A percentile compares a stretch with the other conserved stretches of the same genome.
Conservation (phyloP, 345 rosid species). For the Eucalyptus cloeziana region DNA sequence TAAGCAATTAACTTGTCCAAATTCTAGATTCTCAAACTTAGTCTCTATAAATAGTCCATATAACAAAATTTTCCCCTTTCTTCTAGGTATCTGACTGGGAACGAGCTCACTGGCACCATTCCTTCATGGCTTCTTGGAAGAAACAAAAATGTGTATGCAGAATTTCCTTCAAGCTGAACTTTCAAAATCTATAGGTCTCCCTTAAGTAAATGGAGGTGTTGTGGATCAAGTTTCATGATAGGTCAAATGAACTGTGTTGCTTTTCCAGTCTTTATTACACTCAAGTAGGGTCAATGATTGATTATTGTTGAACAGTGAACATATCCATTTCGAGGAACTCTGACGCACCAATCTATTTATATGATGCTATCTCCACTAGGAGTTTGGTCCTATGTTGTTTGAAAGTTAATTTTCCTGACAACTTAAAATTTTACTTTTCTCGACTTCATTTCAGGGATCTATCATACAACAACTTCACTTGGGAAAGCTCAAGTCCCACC, state of each 20-base stretch:
- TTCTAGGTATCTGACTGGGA: constrained; percentile 62
- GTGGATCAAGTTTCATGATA: background rate
- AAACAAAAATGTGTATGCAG: constrained; percentile 60
- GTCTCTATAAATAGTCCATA: background rate
- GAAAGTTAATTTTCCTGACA: background rate
- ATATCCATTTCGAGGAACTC: background rate
- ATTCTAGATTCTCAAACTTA: background rate
- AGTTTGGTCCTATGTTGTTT: background rate
- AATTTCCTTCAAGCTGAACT: background rate
- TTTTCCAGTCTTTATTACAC: background rate
- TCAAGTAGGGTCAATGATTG: background rate
- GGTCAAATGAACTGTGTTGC: background rate
- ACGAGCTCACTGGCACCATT: constrained; percentile 53
- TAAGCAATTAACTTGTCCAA: constrained; percentile 14
- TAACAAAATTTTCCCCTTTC: background rate
- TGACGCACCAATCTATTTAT: background rate
- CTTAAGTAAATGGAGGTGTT: background rate
- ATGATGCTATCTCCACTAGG: background rate
- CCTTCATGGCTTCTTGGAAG: constrained; percentile 42
- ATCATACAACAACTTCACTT: constrained; percentile 66
- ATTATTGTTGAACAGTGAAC: background rate
- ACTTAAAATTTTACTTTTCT: background rate
- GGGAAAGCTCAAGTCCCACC: constrained; percentile 38
- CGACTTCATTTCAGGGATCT: constrained; percentile 37
- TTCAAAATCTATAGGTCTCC: background rate